Percentiles rank a stretch among this genome's conserved stretches.
These are phyloP conservation scores for Neostapfia colusana DNA, from an alignment of 176 grass and related monocot genomes.

Conservation along the genomic window DNA sequence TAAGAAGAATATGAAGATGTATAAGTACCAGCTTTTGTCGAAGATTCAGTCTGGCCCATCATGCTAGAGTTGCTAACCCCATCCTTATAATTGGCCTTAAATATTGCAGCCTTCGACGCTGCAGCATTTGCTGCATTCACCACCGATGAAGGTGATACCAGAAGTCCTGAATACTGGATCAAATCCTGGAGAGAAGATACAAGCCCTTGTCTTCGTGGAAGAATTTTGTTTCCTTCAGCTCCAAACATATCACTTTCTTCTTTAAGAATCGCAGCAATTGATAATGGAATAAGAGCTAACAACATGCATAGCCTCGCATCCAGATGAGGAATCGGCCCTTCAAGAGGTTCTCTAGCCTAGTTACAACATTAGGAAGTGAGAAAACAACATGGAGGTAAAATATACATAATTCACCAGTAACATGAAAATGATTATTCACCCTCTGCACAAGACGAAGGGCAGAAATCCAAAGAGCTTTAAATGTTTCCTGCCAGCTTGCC, in stretches of 20 bases:
- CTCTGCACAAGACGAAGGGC: constrained; percentile 64
- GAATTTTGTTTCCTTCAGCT: constrained; percentile 51
- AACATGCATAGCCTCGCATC: constrained; percentile 74
- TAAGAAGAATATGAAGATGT: constrained; percentile 30
- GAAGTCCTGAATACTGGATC: constrained; percentile 78
- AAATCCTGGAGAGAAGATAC: constrained; percentile 85
- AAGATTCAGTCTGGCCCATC: constrained; percentile 50
- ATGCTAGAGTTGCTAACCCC: constrained; percentile 49
- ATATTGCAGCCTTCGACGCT: constrained; percentile 81
- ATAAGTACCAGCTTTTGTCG: constrained; percentile 52
- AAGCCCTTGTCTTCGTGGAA: constrained; percentile 71
- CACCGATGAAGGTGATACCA: constrained; percentile 80
- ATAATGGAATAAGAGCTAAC: constrained; percentile 78
- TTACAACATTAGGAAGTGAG: constrained; percentile 36
- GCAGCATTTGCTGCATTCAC: constrained; percentile 73
- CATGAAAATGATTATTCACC: constrained; percentile 49
- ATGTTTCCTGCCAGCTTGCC: constrained; percentile 85
- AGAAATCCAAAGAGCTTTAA: constrained; percentile 88
- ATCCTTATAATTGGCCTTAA: constrained; percentile 56
- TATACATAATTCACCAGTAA: constrained; percentile 26
- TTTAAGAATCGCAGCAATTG: constrained; percentile 62
- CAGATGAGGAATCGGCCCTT: constrained; percentile 73
- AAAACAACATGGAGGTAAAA: constrained; percentile 14
- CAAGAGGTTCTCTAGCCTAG: constrained; percentile 49
- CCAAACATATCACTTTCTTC: constrained; percentile 47